Evolutionary conservation across 352 stramenopile species (phyloP), one percentile per base, ranked within the genome.

Genomic region (Globisporangium megalacanthum): DNA sequence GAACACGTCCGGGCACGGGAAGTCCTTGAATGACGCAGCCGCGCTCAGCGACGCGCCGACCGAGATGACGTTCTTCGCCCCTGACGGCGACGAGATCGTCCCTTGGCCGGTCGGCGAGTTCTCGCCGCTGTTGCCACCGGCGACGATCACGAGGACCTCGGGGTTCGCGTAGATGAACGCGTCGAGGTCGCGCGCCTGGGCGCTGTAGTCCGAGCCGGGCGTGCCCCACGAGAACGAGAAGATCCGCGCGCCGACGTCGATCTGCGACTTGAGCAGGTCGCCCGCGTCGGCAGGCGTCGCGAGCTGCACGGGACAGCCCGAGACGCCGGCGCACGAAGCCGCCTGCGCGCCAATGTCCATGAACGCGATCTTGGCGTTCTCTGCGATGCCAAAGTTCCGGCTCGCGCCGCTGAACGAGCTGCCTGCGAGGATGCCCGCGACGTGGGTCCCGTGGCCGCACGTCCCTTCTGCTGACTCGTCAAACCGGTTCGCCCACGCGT

Each of bases 121-220:
- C 83, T 95, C 87, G 15, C 90, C 90, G 42, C 83, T 89, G 67
- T 97, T 97, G 52, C 90, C 89, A 9, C 88, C 90, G 1, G 90
- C 90, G 17, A 96, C 82, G 48, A 97, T 70, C 33, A 96, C 69
- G 10, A 97, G 60, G 9, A 89, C 70, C 4, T 95, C 83, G 0
- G 86, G 88, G 62, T 97, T 92, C 49, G 83, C 61, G 60, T 91
- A 94, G 56, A 93, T 81, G 63, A 83, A 96, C 9, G 70, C 68
- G 51, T 96, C 85, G 35, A 94, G 70, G 60, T 92, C 76, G 49
- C 83, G 76, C 20, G 83, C 79, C 66, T 94, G 83, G n/a, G 64
- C 69, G 61, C 75, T 90, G 64, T 94, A 94, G 60, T 92, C 84
- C 19, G 74, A 86, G 41, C 81, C 80, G 25, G 73, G 66, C 8